Base-by-base conservation (phyloP, 306 rosid genomes). In the Vicia faba region DNA sequence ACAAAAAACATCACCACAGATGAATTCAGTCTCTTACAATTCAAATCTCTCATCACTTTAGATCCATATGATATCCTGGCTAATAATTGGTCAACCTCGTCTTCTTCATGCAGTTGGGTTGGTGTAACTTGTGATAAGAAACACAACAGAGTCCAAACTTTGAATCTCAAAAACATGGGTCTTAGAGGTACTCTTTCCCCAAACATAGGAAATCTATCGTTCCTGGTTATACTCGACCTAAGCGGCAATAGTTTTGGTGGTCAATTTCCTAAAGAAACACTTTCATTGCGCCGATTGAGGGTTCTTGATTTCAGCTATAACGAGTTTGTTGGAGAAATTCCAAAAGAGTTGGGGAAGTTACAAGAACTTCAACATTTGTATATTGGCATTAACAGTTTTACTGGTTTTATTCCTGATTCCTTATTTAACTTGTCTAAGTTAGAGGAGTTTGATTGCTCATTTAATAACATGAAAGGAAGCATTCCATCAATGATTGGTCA, bases 41-140 rank as follows among this genome's bases (percentile, higher is more conserved):
- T 0, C 23, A 67, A 67, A 68, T 66, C 74, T 6, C 31, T 7
- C 14, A 66, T 75, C 43, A 75, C 60, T 8, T 49, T 29, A 28
- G 69, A 59, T 25, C 74, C 79, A 20, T 51, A 15, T n/a, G 0
- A 67, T 16, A 16, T 18, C 0, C 59, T 75, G 46, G 11, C 74
- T 31, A 75, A 12, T 11, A 75, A 68, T 67, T 75, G 79, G 79
- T 48, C 79, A 28, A 12, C 74, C 5, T 14, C 69, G 0, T 35
- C 13, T 15, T 39, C 74, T 8, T 1, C 46, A 18, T 75, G 79
- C 69, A 59, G 5, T 5, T 75, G 79, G 79, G 14, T 46, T 58
- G 79, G 79, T 13, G 45, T 75, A 16, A 67, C 74, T 46, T 75
- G 79, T 60, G 56, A 59, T 67, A 4, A 44, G 11, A 36, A 13